Conservation (phyloP, 176 grass and related monocot species). For the Lolium perenne region DNA sequence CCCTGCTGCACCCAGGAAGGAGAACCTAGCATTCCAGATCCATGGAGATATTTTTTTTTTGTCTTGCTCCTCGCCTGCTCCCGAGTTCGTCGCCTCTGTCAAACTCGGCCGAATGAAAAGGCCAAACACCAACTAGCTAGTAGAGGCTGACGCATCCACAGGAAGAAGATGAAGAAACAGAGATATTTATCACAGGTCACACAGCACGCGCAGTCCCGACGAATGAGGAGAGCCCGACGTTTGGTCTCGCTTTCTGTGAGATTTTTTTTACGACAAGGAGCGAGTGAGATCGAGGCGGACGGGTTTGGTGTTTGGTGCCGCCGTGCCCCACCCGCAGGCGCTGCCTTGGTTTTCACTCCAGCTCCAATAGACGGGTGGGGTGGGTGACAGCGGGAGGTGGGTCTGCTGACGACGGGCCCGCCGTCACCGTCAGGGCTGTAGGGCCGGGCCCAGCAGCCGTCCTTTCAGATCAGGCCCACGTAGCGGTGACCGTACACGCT, state of each 20-base stretch:
- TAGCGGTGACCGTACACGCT: not conserved
- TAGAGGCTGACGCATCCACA: too few relatives aligned
- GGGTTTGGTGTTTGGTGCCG: not conserved
- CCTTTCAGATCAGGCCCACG: not conserved
- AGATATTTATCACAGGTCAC: not conserved
- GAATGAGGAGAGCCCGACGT: not conserved
- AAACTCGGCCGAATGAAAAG: not conserved
- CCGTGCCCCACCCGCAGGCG: too few relatives aligned
- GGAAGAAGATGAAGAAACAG: not conserved
- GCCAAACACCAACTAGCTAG: not conserved
- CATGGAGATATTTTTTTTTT: not conserved
- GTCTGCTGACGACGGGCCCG: not conserved
- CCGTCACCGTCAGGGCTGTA: too few relatives aligned
- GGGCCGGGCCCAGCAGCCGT: not conserved
- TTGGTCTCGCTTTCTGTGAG: not conserved
- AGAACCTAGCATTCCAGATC: conserved; percentile 12
- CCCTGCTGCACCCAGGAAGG: not conserved
- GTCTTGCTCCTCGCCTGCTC: not conserved
- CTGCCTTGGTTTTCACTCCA: not conserved
- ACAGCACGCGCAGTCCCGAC: not conserved
- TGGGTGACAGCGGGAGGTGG: not conserved
- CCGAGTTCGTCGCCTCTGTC: not conserved
- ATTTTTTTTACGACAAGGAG: not conserved
- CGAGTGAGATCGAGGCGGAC: not conserved
- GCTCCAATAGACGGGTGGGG: not conserved